A percentile compares a stretch with the other conserved stretches of the same genome.
phyloP scores from a whole-genome alignment of 2,329 filamentous ascomycete species.

The Orbilia brochopaga region DNA sequence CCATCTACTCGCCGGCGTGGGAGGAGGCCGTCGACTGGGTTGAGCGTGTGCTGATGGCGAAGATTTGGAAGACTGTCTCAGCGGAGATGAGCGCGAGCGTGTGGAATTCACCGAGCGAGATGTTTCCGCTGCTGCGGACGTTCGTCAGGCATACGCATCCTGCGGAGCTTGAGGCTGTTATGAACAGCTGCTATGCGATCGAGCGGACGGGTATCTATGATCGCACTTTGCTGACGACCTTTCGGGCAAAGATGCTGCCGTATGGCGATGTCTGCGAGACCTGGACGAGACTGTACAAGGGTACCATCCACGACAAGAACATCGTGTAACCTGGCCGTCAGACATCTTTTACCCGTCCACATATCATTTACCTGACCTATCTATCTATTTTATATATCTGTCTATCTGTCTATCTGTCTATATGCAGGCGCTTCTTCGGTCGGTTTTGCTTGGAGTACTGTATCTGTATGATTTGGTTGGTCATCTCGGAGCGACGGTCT shows the following conservation, averaged over 20 bases:
- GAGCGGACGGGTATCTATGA: conserved; percentile 28
- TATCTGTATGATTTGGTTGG: not conserved
- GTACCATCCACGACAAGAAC: conserved; percentile 43
- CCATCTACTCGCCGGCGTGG: conserved; percentile 32
- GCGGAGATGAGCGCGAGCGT: conserved; percentile 28
- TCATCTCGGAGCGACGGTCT: not conserved
- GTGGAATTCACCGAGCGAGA: conserved; percentile 38
- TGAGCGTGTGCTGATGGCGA: conserved; percentile 38
- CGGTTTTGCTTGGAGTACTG: not conserved
- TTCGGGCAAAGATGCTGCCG: conserved; percentile 35
- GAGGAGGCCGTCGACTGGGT: conserved; percentile 45
- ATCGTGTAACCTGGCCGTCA: conserved; percentile 18
- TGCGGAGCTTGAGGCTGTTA: conserved; percentile 29
- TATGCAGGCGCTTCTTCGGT: not conserved
- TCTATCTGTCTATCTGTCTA: too few species aligned
- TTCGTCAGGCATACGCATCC: conserved; percentile 44
- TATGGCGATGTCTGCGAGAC: conserved; percentile 45
- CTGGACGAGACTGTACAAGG: conserved; percentile 43
- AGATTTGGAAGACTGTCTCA: conserved; percentile 43
- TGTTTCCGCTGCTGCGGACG: conserved; percentile 39
- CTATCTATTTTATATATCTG: too few species aligned
- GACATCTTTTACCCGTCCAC: too few species aligned
- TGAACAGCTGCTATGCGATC: conserved; percentile 18
- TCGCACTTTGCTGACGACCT: conserved; percentile 24
- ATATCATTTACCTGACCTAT: too few species aligned